Evolutionary conservation across 306 rosid species (phyloP), one percentile per base, ranked within the genome.

Genomic region (Corylus avellana): DNA sequence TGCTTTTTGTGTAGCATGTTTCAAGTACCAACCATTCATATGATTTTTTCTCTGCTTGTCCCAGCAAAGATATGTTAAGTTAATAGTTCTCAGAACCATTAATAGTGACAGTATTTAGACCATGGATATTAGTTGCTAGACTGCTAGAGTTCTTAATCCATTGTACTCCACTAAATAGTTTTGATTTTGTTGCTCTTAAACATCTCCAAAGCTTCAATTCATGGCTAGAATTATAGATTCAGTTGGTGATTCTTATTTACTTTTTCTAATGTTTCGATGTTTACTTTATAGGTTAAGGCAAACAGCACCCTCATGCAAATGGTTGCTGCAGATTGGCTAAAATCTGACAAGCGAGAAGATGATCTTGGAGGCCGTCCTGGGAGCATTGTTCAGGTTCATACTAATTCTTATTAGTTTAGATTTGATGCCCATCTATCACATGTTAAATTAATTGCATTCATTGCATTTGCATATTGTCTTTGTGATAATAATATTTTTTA

Each of bases 281-380:
- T 76, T 46, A 6, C 37, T 42, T 73, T 80, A 35, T 73, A 77
- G 76, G 85, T 85, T 67, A 75, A 71, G 79, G 57, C 67, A 55
- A 32, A 68, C 47, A 62, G 37, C 51, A 56, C 76, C 63, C 77
- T 75, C 67, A 70, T 72, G 70, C 75, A 70, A 83, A 13, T 94
- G 87, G 93, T 91, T 53, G 96, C 93, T 70, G 93, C 87, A 72
- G 98, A 94, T 81, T 94, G 98, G 97, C 90, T 92, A n/a, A 68
- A 80, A 77, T 88, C 94, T 12, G 85, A 86, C 80, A 73, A 44
- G 64, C 86, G 92, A 85, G 96, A 89, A 88, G 97, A 92, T 74
- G 69, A 92, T 85, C 90, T 94, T 42, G 85, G 94, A 75, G 75
- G 91, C 78, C 97, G 97, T 57, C 89, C 84, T 12, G 85, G 85